A percentile compares a stretch with the other conserved stretches of the same genome.
Conservation (phyloP, 345 rosid species). For the Citrus sinensis region DVS_A1.0 CM039163.1:8202501-8203000, state of each 20-base stretch:
- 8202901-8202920: conserved; percentile 56
- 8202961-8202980: conserved; percentile 42
- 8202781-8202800: conserved; percentile 60
- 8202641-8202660: conserved; percentile 71
- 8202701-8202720: conserved; percentile 83
- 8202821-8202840: conserved; percentile 47
- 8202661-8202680: conserved; percentile 61
- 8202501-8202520: conserved; percentile 46
- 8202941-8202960: conserved; percentile 63
- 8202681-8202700: conserved; percentile 43
- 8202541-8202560: conserved; percentile 37
- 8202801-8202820: conserved; percentile 54
- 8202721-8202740: conserved; percentile 39
- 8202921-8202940: conserved; percentile 40
- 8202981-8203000: conserved; percentile 46
- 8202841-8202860: conserved; percentile 62
- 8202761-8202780: conserved; percentile 38
- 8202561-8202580: conserved; percentile 50
- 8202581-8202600: conserved; percentile 50
- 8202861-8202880: conserved; percentile 46
- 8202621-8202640: conserved; percentile 43
- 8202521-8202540: conserved; percentile 43
- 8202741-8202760: conserved; percentile 50
- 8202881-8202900: conserved; percentile 55
- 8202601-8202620: conserved; percentile 44